Conservation (phyloP, 805 yeast species). For the Grigorovia humatica region DNA sequence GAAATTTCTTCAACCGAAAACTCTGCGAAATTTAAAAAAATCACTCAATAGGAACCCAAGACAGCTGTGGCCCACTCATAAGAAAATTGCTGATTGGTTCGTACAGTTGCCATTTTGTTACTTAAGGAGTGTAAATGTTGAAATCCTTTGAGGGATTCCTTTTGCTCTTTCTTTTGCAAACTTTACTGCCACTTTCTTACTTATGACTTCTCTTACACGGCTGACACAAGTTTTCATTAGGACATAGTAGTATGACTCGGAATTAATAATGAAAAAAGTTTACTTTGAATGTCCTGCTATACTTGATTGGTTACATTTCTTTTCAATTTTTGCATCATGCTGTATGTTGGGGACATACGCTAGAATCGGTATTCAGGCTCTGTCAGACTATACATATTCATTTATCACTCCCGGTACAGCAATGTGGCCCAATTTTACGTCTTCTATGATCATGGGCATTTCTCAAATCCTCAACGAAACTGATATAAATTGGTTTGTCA, state of each 20-base stretch:
- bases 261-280: neutral
- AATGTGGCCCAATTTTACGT: conserved; percentile 68
- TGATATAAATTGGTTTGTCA: conserved; percentile 17
- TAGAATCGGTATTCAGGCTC: conserved; percentile 15
- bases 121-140: no score
- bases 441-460: conserved; percentile 63
- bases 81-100: no score
- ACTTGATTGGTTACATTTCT: conserved; percentile 1
- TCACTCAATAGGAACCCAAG: neutral
- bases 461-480: conserved; percentile 14
- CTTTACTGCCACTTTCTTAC: no score
- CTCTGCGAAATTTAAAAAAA: neutral
- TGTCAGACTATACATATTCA: conserved; percentile 20
- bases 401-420: conserved; percentile 38
- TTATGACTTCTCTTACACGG: no score
- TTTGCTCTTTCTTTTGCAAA: no score
- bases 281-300: neutral
- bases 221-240: no score
- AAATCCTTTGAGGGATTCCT: no score
- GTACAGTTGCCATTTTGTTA: no score
- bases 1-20: no score
- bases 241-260: no score
- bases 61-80: no score
- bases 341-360: conserved; percentile 21
- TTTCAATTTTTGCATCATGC: conserved; percentile 8